phyloP scores from a whole-genome alignment of 2,329 filamentous ascomycete genomes.

The Pyricularia pennisetigena region DNA sequence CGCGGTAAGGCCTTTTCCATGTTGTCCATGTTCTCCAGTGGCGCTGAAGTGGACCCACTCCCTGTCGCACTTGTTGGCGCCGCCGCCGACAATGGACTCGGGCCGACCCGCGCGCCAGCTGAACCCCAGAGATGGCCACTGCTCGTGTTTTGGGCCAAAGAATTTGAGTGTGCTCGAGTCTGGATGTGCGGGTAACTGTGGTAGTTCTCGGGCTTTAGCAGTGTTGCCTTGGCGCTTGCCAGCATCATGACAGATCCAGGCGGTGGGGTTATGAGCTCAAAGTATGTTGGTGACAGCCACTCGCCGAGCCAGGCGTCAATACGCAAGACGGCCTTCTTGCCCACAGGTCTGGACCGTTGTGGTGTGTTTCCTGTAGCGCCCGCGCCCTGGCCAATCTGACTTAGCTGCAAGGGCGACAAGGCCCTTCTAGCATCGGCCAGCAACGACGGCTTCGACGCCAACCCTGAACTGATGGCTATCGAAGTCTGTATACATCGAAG shows the following conservation, averaged over 20 bases:
- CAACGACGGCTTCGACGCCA: slow-evolving; percentile 1
- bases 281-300: slow-evolving; percentile 91
- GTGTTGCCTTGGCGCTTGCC: slow-evolving; percentile 75
- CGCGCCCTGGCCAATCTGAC: background rate
- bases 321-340: slow-evolving; percentile 54
- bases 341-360: slow-evolving; percentile 21
- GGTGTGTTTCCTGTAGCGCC: background rate
- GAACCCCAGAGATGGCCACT: slow-evolving; percentile 14
- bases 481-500: slow-evolving; percentile 88
- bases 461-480: slow-evolving; percentile 73
- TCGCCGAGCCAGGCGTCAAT: slow-evolving; percentile 91
- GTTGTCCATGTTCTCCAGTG: slow-evolving; percentile 18
- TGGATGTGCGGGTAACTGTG: slow-evolving; percentile 33
- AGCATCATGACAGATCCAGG: slow-evolving; percentile 83
- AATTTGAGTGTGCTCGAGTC: slow-evolving; percentile 16
- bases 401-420: slow-evolving; percentile 2
- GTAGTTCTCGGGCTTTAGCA: slow-evolving; percentile 68
- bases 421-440: background rate
- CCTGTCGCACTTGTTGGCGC: slow-evolving; percentile 6
- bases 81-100: slow-evolving; percentile 10
- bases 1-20: slow-evolving; percentile 23
- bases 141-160: slow-evolving; percentile 11
- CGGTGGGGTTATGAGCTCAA: slow-evolving; percentile 82
- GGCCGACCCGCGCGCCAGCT: slow-evolving; percentile 4
- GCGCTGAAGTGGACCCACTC: background rate